Evolutionary conservation across 805 yeast species (phyloP).

Genomic region (Nakazawaea holstii): DNA sequence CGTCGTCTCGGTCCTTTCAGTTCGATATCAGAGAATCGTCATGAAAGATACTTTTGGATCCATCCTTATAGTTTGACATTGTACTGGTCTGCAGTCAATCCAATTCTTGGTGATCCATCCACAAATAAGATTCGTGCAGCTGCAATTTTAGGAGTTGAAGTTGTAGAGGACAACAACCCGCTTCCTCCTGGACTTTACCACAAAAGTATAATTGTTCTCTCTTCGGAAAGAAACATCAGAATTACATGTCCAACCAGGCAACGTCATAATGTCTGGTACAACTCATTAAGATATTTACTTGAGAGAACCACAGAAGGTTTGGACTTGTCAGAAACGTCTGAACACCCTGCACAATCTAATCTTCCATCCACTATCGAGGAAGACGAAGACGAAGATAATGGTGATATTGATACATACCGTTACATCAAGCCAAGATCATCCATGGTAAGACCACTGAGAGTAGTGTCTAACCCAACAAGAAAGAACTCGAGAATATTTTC

Average conservation of each 20-base stretch:
- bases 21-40: slow-evolving; percentile 72
- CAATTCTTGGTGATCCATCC: slow-evolving; percentile 64
- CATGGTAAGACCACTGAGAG: slow-evolving; percentile 1
- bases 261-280: slow-evolving; percentile 88
- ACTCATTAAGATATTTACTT: slow-evolving; percentile 71
- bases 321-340: slow-evolving; percentile 20
- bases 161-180: slow-evolving; percentile 81
- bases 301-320: slow-evolving; percentile 60
- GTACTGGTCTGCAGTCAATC: slow-evolving; percentile 84
- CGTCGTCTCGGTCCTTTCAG: slow-evolving; percentile 72
- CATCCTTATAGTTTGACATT: slow-evolving; percentile 90
- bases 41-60: slow-evolving; percentile 92
- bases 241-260: slow-evolving; percentile 84
- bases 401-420: slow-evolving; percentile 8
- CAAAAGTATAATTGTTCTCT: slow-evolving; percentile 73
- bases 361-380: neutral
- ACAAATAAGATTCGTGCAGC: slow-evolving; percentile 69
- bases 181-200: slow-evolving; percentile 85
- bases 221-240: slow-evolving; percentile 57
- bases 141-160: slow-evolving; percentile 73
- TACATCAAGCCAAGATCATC: slow-evolving; percentile 9
- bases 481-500: slow-evolving; percentile 6
- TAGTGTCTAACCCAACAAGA: slow-evolving; percentile 4
- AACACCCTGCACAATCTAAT: neutral
- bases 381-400: slow-evolving; percentile 4